Base-by-base conservation (phyloP, 2,329 filamentous ascomycete genomes). In the Fusarium bactridioides region DNA sequence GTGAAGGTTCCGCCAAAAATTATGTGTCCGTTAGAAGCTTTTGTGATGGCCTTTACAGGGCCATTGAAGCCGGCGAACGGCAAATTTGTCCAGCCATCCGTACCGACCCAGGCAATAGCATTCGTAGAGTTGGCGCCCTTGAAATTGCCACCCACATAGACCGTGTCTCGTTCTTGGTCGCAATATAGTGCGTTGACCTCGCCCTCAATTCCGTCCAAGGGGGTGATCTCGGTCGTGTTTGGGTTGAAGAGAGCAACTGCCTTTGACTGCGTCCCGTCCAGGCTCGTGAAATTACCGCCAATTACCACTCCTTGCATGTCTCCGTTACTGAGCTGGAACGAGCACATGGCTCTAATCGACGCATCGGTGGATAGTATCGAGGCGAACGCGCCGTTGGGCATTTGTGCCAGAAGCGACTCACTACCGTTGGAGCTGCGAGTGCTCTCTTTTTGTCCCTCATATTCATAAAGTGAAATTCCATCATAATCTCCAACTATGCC, bases 31-130 rank as follows among this genome's bases (percentile, higher is more conserved):
- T 94, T 92, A 4, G 91, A 86, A 25, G 91, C 89, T 82, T 94
- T 94, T 56, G 90, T 87, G 74, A 99, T 98, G 41, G 95, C 93
- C 70, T 90, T 89, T 57, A 99, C 94, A 5, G 94, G 94, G 31
- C 95, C 95, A 82, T 98, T 98, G 83, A 99, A 97, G 27, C 97
- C 97, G 44, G 91, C 90, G 84, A 99, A 99, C 5, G 95, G 92
- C 63, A 99, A 84, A 77, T 94, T 92, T 25, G 88, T 88, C 92
- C 93, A 98, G 54, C 89, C 90, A 35, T 89, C 84, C 15, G 85
- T 88, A 31, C 85, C 85, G 29, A 88, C 86, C 94, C 94, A 98
- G 18, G 93, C 89, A 75, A 98, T 92, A 10, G 95, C 97, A 80
- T 99, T 98, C 31, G 92, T 94, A 11, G 94, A 96, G 78, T 96